These are phyloP conservation scores for Barnettozyma sucrosica DNA, from an alignment of 805 yeast species.

Conservation along the genomic window DNA sequence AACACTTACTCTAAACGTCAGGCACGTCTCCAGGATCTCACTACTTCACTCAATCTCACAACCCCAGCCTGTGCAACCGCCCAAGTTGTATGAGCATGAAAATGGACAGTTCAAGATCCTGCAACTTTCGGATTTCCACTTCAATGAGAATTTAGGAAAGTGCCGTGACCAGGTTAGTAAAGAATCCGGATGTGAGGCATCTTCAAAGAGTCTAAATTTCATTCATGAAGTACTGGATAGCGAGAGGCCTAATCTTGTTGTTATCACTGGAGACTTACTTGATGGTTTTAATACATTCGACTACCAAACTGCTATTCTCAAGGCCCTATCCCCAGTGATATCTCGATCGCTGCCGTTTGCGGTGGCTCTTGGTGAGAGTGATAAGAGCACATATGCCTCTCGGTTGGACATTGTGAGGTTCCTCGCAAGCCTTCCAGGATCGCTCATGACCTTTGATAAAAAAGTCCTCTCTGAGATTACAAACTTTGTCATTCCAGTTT, in stretches of 20 bases:
- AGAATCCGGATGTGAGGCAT: constrained; percentile 43
- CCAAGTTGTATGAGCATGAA: constrained; percentile 19
- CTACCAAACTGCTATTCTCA: constrained; percentile 53
- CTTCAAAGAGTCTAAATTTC: constrained; percentile 45
- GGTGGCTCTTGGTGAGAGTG: constrained; percentile 55
- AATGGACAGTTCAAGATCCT: constrained; percentile 49
- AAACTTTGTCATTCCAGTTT: constrained; percentile 41
- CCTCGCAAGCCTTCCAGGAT: constrained; percentile 44
- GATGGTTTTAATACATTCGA: constrained; percentile 55
- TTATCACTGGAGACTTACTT: constrained; percentile 59
- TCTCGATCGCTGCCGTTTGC: constrained; percentile 54
- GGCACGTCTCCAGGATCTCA: not conserved
- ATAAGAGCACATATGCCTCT: constrained; percentile 45
- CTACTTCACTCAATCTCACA: not conserved
- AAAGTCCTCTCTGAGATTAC: constrained; percentile 38
- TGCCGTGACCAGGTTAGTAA: constrained; percentile 39
- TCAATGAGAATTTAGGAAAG: constrained; percentile 50
- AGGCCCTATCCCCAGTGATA: constrained; percentile 51
- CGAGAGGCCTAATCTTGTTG: constrained; percentile 59
- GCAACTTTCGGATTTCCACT: constrained; percentile 64
- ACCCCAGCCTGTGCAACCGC: not conserved
- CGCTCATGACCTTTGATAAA: constrained; percentile 25
- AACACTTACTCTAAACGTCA: not conserved
- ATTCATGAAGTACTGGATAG: constrained; percentile 44
- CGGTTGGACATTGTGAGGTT: constrained; percentile 41